phyloP scores from a whole-genome alignment of 2,329 filamentous ascomycete species.

The Cercospora brassicicola region DNA sequence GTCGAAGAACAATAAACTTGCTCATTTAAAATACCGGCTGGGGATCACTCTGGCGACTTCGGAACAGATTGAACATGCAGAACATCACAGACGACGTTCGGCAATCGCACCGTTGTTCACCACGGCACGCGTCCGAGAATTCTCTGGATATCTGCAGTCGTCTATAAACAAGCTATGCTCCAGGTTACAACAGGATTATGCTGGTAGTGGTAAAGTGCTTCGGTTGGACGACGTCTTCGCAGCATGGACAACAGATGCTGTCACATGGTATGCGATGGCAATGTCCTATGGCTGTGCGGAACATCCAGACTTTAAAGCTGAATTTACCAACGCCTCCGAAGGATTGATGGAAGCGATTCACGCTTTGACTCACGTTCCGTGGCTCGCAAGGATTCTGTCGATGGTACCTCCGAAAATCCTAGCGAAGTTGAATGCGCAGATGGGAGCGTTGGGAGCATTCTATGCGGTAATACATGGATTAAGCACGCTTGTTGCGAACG shows the following conservation, averaged over 20 bases:
- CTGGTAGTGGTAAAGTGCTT: constrained; percentile 5
- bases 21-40: neutral
- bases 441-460: constrained; percentile 5
- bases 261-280: constrained; percentile 9
- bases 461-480: neutral
- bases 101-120: constrained; percentile 10
- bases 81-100: constrained; percentile 1
- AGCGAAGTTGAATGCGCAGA: neutral
- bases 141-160: neutral
- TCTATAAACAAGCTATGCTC: constrained; percentile 1
- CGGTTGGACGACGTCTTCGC: neutral
- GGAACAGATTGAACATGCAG: constrained; percentile 3
- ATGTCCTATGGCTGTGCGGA: constrained; percentile 9
- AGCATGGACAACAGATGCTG: constrained; percentile 6
- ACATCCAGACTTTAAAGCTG: neutral
- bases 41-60: constrained; percentile 1
- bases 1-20: constrained; percentile 1
- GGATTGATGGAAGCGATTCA: neutral
- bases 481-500: neutral
- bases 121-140: constrained; percentile 2
- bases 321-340: neutral
- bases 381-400: neutral
- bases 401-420: neutral
- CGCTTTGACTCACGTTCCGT: constrained; percentile 4
- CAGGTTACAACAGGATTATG: neutral